Conservation (phyloP, 805 yeast genomes). For the Ogataea salicorniae region DNA sequence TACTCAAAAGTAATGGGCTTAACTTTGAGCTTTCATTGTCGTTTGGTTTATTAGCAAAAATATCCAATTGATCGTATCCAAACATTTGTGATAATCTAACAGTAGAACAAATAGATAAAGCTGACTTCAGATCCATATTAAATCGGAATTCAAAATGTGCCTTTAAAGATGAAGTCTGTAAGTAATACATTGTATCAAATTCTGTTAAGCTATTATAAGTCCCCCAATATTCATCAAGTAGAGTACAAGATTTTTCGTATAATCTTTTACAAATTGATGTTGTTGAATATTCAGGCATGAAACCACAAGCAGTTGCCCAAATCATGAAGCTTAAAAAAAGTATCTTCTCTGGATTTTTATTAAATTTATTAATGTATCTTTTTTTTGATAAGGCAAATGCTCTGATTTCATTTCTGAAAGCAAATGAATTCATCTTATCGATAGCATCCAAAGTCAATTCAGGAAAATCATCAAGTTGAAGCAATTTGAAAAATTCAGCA, state of each 20-base stretch:
- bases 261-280: slow-evolving; percentile 12
- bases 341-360: slow-evolving; percentile 14
- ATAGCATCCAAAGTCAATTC: slow-evolving; percentile 20
- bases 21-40: background rate
- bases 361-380: slow-evolving; percentile 18
- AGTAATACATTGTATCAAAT: slow-evolving; percentile 19
- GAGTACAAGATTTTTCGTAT: slow-evolving; percentile 13
- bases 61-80: slow-evolving; percentile 29
- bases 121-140: slow-evolving; percentile 24
- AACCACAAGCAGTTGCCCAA: slow-evolving; percentile 14
- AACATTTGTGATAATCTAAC: slow-evolving; percentile 26
- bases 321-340: slow-evolving; percentile 20
- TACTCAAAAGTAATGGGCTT: too few relatives aligned
- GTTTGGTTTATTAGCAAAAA: slow-evolving; percentile 6
- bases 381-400: slow-evolving; percentile 15
- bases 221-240: slow-evolving; percentile 18
- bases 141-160: slow-evolving; percentile 24
- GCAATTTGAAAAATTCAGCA: slow-evolving; percentile 2
- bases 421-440: slow-evolving; percentile 15
- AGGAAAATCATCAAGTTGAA: slow-evolving; percentile 11
- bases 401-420: slow-evolving; percentile 9
- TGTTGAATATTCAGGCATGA: slow-evolving; percentile 15
- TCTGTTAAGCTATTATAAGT: slow-evolving; percentile 8
- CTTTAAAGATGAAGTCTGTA: slow-evolving; percentile 23
- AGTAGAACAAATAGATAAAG: slow-evolving; percentile 22